Evolutionary conservation across 2,329 filamentous ascomycete species (phyloP).

Genomic region (Claviceps lovelessii): DNA sequence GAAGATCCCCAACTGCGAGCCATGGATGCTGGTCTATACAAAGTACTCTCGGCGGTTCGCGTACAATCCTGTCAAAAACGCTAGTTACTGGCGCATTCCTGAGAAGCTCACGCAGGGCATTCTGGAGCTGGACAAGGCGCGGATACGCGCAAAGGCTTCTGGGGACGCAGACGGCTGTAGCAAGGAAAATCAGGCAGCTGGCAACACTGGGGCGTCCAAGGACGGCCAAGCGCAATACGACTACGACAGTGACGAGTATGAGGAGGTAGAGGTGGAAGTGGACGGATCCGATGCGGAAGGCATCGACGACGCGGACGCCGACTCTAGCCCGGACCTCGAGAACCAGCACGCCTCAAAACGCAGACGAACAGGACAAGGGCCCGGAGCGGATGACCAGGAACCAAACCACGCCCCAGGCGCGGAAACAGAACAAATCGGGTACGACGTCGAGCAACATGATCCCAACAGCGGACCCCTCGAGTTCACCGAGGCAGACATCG

Average conservation of each 20-base stretch:
- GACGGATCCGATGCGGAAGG: conserved; percentile 42
- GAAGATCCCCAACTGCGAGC: conserved; percentile 63
- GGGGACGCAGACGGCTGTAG: conserved; percentile 9
- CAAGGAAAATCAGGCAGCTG: neutral
- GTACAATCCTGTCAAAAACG: conserved; percentile 71
- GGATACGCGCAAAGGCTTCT: conserved; percentile 44
- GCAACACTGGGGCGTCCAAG: conserved; percentile 6
- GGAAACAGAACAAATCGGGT: conserved; percentile 12
- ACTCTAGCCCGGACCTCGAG: neutral
- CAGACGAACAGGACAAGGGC: conserved; percentile 35
- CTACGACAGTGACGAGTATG: conserved; percentile 56
- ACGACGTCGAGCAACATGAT: neutral
- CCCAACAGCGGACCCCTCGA: conserved; percentile 44
- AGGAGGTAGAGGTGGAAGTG: conserved; percentile 51
- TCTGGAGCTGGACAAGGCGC: conserved; percentile 55
- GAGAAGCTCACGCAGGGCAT: conserved; percentile 72
- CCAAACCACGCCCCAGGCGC: conserved; percentile 21
- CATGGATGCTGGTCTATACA: conserved; percentile 88
- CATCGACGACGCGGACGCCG: conserved; percentile 22
- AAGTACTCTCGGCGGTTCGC: conserved; percentile 82
- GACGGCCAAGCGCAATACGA: conserved; percentile 17
- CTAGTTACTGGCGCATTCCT: conserved; percentile 92
- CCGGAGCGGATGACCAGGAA: conserved; percentile 36
- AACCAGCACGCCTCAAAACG: conserved; percentile 44
- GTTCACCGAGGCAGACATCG: conserved; percentile 89